These are phyloP conservation scores for Tylopilus felleus DNA, from an alignment of 768 basidiomycete genomes.

Conservation along the genomic window DNA sequence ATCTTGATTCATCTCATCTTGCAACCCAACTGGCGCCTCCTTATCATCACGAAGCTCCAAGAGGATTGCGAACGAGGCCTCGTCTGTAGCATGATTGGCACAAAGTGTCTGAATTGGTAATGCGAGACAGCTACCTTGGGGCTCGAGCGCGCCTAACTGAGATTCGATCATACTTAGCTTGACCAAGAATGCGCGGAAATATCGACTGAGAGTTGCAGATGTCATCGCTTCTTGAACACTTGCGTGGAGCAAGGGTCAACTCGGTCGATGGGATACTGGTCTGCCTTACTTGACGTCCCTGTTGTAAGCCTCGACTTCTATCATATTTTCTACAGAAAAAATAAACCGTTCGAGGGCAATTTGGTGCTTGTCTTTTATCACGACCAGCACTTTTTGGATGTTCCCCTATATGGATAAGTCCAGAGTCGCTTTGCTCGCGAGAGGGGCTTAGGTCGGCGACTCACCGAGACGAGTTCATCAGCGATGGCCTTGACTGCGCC, in stretches of 20 bases:
- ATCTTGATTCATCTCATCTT: conserved; percentile 49
- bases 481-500: conserved; percentile 78
- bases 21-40: conserved; percentile 46
- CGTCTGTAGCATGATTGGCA: conserved; percentile 40
- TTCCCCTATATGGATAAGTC: conserved; percentile 51
- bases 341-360: conserved; percentile 86
- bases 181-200: conserved; percentile 79
- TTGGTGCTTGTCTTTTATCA: conserved; percentile 80
- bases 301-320: conserved; percentile 64
- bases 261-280: not conserved
- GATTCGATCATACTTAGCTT: conserved; percentile 78
- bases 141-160: conserved; percentile 57
- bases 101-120: not conserved
- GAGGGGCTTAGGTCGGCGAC: conserved; percentile 8
- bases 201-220: conserved; percentile 58
- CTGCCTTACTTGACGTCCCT: conserved; percentile 59
- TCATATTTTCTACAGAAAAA: conserved; percentile 82
- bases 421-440: not conserved
- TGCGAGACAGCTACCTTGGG: conserved; percentile 42
- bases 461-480: conserved; percentile 69
- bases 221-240: conserved; percentile 76
- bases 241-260: conserved; percentile 4
- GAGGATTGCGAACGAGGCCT: conserved; percentile 78
- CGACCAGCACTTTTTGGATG: conserved; percentile 75
- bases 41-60: conserved; percentile 72